Evolutionary conservation across 352 stramenopile species (phyloP).

Genomic region (Pythium vanterpoolii): DNA sequence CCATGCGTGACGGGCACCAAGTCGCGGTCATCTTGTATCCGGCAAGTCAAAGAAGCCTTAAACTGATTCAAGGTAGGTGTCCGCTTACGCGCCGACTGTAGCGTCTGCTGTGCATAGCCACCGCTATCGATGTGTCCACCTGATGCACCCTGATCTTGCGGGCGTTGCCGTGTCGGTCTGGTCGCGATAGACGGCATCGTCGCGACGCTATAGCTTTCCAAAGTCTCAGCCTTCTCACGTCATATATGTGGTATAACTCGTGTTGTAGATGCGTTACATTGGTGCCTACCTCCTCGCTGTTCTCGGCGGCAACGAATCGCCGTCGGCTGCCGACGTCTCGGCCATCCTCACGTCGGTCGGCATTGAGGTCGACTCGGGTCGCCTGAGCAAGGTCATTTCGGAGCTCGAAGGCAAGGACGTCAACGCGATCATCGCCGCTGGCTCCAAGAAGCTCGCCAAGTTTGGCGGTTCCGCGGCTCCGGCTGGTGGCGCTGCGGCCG

Average conservation of each 20-base stretch:
- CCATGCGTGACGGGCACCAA: slow-evolving; percentile 15
- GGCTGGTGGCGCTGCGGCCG: slow-evolving; percentile 43
- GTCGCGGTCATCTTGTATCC: slow-evolving; percentile 83
- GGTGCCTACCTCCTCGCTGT: slow-evolving; percentile 95
- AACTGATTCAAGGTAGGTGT: slow-evolving; percentile 88
- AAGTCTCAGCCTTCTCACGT: not conserved
- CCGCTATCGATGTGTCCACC: not conserved
- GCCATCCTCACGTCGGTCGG: slow-evolving; percentile 90
- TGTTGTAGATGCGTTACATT: slow-evolving; percentile 95
- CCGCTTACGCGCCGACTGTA: not conserved
- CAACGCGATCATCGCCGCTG: slow-evolving; percentile 79
- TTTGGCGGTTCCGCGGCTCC: slow-evolving; percentile 65
- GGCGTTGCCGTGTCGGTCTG: not conserved
- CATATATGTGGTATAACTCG: too few relatives aligned
- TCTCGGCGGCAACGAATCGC: slow-evolving; percentile 90
- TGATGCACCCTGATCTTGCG: not conserved
- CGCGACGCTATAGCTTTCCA: not conserved
- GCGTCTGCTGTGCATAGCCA: not conserved
- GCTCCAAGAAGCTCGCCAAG: slow-evolving; percentile 78
- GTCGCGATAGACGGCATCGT: not conserved
- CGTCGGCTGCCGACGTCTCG: slow-evolving; percentile 89
- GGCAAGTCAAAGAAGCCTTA: slow-evolving; percentile 87
- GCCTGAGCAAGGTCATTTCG: slow-evolving; percentile 67
- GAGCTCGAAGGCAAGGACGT: slow-evolving; percentile 83
- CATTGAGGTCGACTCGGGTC: slow-evolving; percentile 81